Base-by-base conservation (phyloP, 805 yeast species). In the Ogataea sp. region DNA sequence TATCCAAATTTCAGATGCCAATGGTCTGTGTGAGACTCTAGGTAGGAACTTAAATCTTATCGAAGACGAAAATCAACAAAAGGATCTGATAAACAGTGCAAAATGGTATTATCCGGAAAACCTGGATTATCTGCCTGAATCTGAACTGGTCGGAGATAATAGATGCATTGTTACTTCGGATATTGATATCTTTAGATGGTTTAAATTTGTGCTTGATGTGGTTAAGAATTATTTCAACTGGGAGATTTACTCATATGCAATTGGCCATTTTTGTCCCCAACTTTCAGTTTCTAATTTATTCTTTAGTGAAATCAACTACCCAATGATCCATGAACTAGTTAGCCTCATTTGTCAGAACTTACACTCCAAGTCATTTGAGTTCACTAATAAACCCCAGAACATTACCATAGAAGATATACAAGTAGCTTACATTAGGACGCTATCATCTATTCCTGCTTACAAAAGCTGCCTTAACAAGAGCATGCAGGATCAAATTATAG, bases 251-350 rank as follows among this genome's bases (percentile, higher is more conserved):
- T 76, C 88, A 0, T 81, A 67, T 49, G 56, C 78, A 1, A 64
- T 80, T 66, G 75, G 83, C 0, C 86, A 82, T 55, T 66, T 83
- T 39, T 78, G 87, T 49, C 74, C 85, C 0, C 94, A 84, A 50
- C 51, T 85, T 24, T 65, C 83, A 10, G 80, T 78, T 47, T 53
- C 77, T 45, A 59, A 58, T 13, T 59, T 85, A 8, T 81, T 81
- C 46, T 23, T 31, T 6, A 56, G 61, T 26, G 57, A 63, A 3
- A 61, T 70, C 20, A 55, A 52, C n/a, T 57, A 57, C 4, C 67
- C 65, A 20, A 64, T 75, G 11, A 52, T 60, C 16, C 57, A 78
- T 17, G 65, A 72, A 41, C 54, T 61, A 5, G 56, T 74, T 2
- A 39, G 42, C 9, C 20, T 48, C 1, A 50, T 81, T 2, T 79